These are phyloP conservation scores for Leucocoprinus birnbaumii DNA, from an alignment of 768 basidiomycete genomes.

Conservation along the genomic window DNA sequence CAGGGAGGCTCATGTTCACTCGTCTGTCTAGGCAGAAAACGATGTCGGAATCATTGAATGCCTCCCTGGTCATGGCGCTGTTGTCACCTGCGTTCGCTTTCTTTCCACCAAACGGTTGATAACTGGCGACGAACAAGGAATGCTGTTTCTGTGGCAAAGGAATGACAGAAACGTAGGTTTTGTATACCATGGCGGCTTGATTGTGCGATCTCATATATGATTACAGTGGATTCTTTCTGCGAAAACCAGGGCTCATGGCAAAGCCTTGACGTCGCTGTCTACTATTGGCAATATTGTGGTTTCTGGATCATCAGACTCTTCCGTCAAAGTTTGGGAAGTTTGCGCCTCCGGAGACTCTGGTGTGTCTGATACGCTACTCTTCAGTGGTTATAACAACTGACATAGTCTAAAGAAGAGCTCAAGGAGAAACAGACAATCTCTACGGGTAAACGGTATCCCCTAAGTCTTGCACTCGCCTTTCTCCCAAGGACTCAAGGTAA, in stretches of 20 bases:
- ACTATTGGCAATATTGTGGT: conserved; percentile 47
- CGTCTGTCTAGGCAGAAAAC: conserved; percentile 35
- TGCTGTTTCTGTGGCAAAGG: conserved; percentile 59
- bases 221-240: conserved; percentile 54
- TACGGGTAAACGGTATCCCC: conserved; percentile 68
- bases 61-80: conserved; percentile 69
- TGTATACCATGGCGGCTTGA: not conserved
- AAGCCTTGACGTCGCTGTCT: conserved; percentile 68
- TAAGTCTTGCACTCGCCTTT: conserved; percentile 58
- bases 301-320: conserved; percentile 83
- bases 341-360: conserved; percentile 18
- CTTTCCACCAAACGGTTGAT: conserved; percentile 47
- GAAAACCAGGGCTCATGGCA: conserved; percentile 57
- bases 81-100: conserved; percentile 79
- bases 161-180: conserved; percentile 32
- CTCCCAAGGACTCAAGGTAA: conserved; percentile 73
- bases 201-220: conserved; percentile 16
- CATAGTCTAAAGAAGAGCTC: conserved; percentile 28
- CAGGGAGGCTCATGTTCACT: not conserved
- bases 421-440: conserved; percentile 55
- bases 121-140: conserved; percentile 77
- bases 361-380: not conserved
- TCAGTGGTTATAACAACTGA: too few species aligned
- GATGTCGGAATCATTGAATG: conserved; percentile 64
- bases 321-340: conserved; percentile 72